These are phyloP conservation scores for Peltaster fructicola DNA, from an alignment of 2,329 filamentous ascomycete species.

Conservation along the genomic window DNA sequence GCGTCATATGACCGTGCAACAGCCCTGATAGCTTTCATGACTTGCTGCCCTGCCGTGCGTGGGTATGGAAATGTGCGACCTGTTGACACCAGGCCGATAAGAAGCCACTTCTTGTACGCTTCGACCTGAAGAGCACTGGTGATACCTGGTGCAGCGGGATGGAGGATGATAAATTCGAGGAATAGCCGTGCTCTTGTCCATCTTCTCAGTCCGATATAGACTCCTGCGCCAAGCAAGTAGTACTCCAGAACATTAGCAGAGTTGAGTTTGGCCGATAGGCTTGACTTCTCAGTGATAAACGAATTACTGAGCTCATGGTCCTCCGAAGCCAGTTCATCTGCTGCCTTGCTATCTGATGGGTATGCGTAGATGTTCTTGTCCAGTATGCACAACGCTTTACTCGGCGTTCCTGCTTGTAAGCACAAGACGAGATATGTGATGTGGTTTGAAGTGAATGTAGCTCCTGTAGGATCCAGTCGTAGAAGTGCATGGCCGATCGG, in stretches of 20 bases:
- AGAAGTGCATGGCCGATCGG: slow-evolving; percentile 37
- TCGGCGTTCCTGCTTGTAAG: slow-evolving; percentile 33
- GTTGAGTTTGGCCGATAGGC: slow-evolving; percentile 39
- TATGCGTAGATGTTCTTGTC: slow-evolving; percentile 50
- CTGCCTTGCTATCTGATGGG: slow-evolving; percentile 27
- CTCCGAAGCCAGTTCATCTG: slow-evolving; percentile 23
- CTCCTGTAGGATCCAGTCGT: slow-evolving; percentile 47
- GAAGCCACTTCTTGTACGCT: slow-evolving; percentile 79
- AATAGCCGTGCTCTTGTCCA: slow-evolving; percentile 28
- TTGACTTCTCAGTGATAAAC: slow-evolving; percentile 43
- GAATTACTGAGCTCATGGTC: slow-evolving; percentile 27
- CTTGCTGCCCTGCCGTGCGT: slow-evolving; percentile 33
- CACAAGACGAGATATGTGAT: slow-evolving; percentile 41
- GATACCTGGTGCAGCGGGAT: slow-evolving; percentile 45
- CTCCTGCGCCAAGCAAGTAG: slow-evolving; percentile 32
- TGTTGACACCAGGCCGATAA: slow-evolving; percentile 54
- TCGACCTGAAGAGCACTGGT: slow-evolving; percentile 64
- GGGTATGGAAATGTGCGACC: slow-evolving; percentile 44
- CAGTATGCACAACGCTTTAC: slow-evolving; percentile 41
- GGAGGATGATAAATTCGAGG: slow-evolving; percentile 38
- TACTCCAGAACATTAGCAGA: slow-evolving; percentile 35
- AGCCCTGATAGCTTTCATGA: slow-evolving; percentile 38
- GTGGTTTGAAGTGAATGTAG: slow-evolving; percentile 49
- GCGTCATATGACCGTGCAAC: slow-evolving; percentile 53
- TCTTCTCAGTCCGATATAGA: slow-evolving; percentile 27